Evolutionary conservation across 192 early-diverging fungal species (phyloP), one percentile per base, ranked within the genome.

Genomic region (Coemansia furcata): DNA sequence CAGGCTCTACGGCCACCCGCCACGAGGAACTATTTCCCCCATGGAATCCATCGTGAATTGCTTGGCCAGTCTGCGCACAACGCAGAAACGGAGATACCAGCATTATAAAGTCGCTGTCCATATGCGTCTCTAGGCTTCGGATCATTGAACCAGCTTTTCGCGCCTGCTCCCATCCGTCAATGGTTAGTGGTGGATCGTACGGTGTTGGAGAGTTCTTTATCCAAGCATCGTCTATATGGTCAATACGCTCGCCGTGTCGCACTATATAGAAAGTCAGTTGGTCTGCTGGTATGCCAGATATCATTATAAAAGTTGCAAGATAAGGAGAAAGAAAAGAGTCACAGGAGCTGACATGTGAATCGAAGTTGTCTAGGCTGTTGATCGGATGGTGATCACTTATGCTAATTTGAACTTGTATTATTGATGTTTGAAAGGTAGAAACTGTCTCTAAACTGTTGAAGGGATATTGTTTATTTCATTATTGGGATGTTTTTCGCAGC

Each of bases 221-320:
- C 80, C 80, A 83, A 11, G 26, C 42, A 19, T 77, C 72, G 59
- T 83, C 80, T 21, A 83, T 66, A 33, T 83, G 80, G 64, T 83
- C 80, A 9, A 74, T 68, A 21, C 80, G 75, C 37, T 83, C 80
- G 9, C 80, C 80, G 32, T 83, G 80, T 3, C 80, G 71, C 21
- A 83, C 75, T 58, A 77, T 69, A 17, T 77, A 83, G 58, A 68
- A 72, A 0, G 72, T 75, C 49, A 77, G 35, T 26, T 63, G 57
- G 59, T 68, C 73, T 10, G 59, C 21, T 15, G 55, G 33, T 30
- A 36, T 38, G 10, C 5, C 37, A 52, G 43, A 12, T 54, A 38
- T 14, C 49, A 52, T 65, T 65, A 52, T 23, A 19, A 23, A 65
- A 42, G 23, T 26, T 1, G 23, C 23, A 1, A 26, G 23, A 26